Evolutionary conservation across 441 rosid species (phyloP).

Genomic region (Euphorbia celastroides): DNA sequence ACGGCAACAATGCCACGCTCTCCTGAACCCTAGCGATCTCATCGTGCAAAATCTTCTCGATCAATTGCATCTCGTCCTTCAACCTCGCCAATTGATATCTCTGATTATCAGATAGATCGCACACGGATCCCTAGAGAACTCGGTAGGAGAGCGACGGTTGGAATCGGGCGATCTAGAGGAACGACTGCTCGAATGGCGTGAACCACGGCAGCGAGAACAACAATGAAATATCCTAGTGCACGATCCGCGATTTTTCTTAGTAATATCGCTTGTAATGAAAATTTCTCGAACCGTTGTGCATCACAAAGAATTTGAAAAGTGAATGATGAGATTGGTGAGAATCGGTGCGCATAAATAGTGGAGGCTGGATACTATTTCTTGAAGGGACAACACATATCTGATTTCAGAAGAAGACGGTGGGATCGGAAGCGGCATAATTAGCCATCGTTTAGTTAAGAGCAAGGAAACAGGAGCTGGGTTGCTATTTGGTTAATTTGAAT

Average conservation of each 20-base stretch:
- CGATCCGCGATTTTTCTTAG: conserved; percentile 33
- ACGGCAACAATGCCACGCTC: conserved; percentile 35
- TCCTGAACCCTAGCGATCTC: conserved; percentile 45
- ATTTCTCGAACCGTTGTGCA: neutral
- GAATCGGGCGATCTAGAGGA: conserved; percentile 50
- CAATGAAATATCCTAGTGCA: conserved; percentile 25
- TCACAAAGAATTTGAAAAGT: neutral
- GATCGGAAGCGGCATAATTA: too few relatives aligned
- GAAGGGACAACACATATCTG: neutral
- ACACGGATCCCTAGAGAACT: conserved; percentile 24
- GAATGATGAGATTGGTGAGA: neutral
- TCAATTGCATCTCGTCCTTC: conserved; percentile 21
- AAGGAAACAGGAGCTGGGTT: too few relatives aligned
- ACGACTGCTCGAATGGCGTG: conserved; percentile 31
- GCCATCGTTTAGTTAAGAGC: too few relatives aligned
- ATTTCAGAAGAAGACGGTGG: too few relatives aligned
- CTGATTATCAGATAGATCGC: conserved; percentile 36
- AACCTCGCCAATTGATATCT: conserved; percentile 18
- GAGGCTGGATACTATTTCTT: neutral
- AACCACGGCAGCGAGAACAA: conserved; percentile 38
- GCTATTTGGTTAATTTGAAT: too few relatives aligned
- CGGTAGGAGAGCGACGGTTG: conserved; percentile 35
- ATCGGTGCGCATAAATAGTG: neutral
- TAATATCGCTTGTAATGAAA: conserved; percentile 45
- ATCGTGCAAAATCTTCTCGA: conserved; percentile 32